Evolutionary conservation across 192 early-diverging fungal genomes (phyloP), one percentile per base, ranked within the genome.

Genomic region (Funneliformis mosseae): DNA sequence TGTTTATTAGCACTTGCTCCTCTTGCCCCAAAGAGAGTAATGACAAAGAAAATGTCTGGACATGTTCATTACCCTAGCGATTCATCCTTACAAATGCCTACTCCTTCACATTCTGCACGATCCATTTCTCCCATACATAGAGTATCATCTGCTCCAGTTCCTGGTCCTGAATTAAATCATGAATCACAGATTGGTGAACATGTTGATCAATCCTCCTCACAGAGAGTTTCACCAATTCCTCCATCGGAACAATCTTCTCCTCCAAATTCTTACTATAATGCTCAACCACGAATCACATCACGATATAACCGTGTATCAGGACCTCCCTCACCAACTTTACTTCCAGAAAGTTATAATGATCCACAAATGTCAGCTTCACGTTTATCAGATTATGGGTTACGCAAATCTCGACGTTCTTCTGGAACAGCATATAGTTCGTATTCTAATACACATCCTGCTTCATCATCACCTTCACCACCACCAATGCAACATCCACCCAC

Each of bases 391-490:
- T 64, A 62, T 64, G 42, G 62, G 64, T 61, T 43, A 69, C 18
- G 63, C 55, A 64, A 42, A 18, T 8, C 14, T 1, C 77, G 77
- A 11, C 39, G 43, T 46, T 69, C 43, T 69, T 61, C 60, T 55
- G 64, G 77, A 63, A 27, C 28, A 48, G 64, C 33, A 21, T 79
- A 48, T 21, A 10, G 43, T 62, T 78, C 76, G 8, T 78, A 63
- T 79, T 69, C 77, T 55, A 46, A 46, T 5, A 48, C 46, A 23
- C n/a, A 69, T 48, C 66, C 77, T 68, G 10, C 62, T 42, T 33
- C 77, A 46, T 75, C 73, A 25, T 69, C 77, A 69, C 77, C 77
- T 79, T 69, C 67, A 25, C 77, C 77, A 3, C 62, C 64, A 23
- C 66, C 77, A 25, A 43, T 23, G 16, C 67, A 69, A 27, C 27